phyloP scores from a whole-genome alignment of 2,329 filamentous ascomycete species.

The Monosporascus ibericus region DNA sequence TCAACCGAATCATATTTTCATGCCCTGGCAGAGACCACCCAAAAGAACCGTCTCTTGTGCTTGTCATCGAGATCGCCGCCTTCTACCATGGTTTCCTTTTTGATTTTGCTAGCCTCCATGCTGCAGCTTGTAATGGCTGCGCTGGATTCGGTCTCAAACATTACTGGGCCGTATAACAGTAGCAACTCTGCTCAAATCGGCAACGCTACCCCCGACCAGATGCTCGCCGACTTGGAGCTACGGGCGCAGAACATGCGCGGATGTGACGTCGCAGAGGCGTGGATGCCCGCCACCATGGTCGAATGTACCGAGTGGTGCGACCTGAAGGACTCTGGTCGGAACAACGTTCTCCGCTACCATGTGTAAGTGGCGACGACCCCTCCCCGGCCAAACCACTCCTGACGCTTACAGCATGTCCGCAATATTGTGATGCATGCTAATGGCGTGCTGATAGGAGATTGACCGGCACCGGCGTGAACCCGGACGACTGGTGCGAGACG shows the following conservation, averaged over 20 bases:
- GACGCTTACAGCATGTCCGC: neutral
- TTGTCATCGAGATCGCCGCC: no score
- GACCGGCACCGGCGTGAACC: neutral
- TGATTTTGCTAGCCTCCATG: no score
- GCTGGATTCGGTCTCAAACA: no score
- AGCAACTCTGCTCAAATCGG: neutral
- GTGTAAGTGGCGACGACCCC: neutral
- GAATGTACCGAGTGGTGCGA: neutral
- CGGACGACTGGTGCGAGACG: neutral
- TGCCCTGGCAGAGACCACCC: no score
- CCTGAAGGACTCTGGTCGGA: neutral
- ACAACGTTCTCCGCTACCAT: neutral
- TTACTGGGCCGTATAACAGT: no score
- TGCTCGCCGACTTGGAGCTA: neutral
- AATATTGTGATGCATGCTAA: neutral
- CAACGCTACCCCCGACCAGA: neutral
- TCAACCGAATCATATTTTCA: no score
- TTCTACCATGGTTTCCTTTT: no score
- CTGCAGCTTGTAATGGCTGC: no score
- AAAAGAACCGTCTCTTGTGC: no score
- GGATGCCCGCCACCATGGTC: neutral
- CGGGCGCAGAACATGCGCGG: neutral
- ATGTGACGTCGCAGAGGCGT: neutral
- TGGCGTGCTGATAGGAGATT: neutral
- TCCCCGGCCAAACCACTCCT: neutral